A percentile compares a stretch with the other conserved stretches of the same genome.
phyloP scores from a whole-genome alignment of 2,329 filamentous ascomycete genomes.

The Aspergillus oerlinghausenensis region DNA sequence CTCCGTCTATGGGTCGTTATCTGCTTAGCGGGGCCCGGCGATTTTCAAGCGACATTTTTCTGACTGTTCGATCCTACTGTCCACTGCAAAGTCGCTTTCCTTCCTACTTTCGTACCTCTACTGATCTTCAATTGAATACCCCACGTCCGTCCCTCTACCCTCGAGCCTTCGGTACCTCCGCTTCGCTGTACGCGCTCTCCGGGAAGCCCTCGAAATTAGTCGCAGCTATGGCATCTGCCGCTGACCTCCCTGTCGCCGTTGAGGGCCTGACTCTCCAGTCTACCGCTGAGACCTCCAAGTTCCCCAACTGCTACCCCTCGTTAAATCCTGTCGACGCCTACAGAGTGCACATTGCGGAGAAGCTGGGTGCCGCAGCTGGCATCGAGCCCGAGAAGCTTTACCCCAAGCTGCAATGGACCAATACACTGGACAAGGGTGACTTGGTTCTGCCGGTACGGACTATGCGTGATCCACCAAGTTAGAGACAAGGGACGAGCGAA shows the following conservation, averaged over 20 bases:
- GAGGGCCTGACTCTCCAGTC: slow-evolving; percentile 39
- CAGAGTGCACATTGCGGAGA: slow-evolving; percentile 43
- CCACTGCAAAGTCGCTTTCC: slow-evolving; percentile 13
- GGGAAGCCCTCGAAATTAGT: slow-evolving; percentile 12
- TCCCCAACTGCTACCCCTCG: slow-evolving; percentile 39
- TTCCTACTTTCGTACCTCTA: slow-evolving; percentile 12
- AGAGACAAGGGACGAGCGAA: background rate
- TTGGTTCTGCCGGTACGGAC: slow-evolving; percentile 39
- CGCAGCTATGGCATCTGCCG: slow-evolving; percentile 32
- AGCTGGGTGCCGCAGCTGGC: slow-evolving; percentile 33
- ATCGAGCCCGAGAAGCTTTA: slow-evolving; percentile 39
- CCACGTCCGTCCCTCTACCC: slow-evolving; percentile 7
- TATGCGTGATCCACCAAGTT: background rate
- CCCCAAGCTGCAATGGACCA: slow-evolving; percentile 41
- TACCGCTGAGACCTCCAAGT: slow-evolving; percentile 35
- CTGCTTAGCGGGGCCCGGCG: slow-evolving; percentile 37
- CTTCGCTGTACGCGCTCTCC: slow-evolving; percentile 5
- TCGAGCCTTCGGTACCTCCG: slow-evolving; percentile 5
- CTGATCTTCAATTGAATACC: background rate
- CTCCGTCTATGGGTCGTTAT: slow-evolving; percentile 36
- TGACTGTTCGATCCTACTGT: slow-evolving; percentile 13
- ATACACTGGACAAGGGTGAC: slow-evolving; percentile 45
- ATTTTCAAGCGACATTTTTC: slow-evolving; percentile 30
- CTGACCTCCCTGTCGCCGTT: slow-evolving; percentile 31
- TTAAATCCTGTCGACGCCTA: slow-evolving; percentile 46